A percentile compares a stretch with the other conserved stretches of the same genome.
These are phyloP conservation scores for Suillus paluster DNA, from an alignment of 768 basidiomycete species.

Conservation along the genomic window DNA sequence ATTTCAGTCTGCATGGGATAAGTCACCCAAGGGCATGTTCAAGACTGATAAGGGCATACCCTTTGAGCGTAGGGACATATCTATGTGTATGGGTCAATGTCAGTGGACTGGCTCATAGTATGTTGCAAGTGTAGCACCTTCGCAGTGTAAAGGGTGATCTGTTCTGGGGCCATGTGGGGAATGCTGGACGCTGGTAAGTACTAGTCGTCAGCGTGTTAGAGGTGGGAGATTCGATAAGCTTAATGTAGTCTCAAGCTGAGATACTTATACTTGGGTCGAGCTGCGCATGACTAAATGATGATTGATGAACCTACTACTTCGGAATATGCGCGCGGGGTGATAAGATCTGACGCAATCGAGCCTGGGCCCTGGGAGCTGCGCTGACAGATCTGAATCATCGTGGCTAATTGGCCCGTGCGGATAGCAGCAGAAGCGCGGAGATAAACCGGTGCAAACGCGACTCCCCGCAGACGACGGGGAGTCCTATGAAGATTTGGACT, in stretches of 20 bases:
- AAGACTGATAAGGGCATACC: conserved; percentile 35
- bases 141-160: conserved; percentile 51
- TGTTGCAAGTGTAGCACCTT: conserved; percentile 38
- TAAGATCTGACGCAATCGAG: too few species aligned
- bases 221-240: not conserved
- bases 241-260: not conserved
- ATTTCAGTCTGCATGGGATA: conserved; percentile 50
- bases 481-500: too few species aligned
- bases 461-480: too few species aligned
- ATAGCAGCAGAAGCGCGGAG: too few species aligned
- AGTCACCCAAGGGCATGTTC: not conserved
- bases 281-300: not conserved
- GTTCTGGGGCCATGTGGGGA: conserved; percentile 14
- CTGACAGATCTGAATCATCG: too few species aligned
- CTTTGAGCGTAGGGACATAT: conserved; percentile 64
- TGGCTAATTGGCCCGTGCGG: too few species aligned
- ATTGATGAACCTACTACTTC: too few species aligned
- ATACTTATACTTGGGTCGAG: not conserved
- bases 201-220: not conserved
- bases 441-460: too few species aligned
- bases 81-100: conserved; percentile 32
- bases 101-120: not conserved
- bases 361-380: too few species aligned
- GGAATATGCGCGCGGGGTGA: not conserved
- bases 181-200: not conserved